phyloP scores from a whole-genome alignment of 371 early-diverging fungal species.

The Saksenaea oblongispora region DNA sequence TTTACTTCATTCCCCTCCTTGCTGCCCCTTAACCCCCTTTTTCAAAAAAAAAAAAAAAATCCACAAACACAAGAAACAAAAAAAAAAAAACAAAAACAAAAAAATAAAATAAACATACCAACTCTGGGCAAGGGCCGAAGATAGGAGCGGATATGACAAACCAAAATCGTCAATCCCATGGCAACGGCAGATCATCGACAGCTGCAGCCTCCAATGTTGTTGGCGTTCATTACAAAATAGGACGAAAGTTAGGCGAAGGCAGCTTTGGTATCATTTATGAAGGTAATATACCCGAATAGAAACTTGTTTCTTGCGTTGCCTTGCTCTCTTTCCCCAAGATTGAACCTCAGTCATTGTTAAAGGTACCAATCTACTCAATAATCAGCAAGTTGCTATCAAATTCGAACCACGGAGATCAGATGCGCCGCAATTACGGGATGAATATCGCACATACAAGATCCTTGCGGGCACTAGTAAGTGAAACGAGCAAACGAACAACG shows the following conservation, averaged over 20 bases:
- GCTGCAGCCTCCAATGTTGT: slow-evolving; percentile 55
- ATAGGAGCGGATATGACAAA: neutral
- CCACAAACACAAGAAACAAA: too few species aligned
- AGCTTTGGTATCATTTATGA: slow-evolving; percentile 95
- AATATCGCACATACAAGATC: slow-evolving; percentile 80
- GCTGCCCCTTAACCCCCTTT: neutral
- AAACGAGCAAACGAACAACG: neutral
- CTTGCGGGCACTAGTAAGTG: slow-evolving; percentile 56
- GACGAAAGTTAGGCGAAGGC: slow-evolving; percentile 93
- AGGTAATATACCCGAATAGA: slow-evolving; percentile 58
- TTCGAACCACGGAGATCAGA: slow-evolving; percentile 81
- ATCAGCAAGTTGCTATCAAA: slow-evolving; percentile 78
- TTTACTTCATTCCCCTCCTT: slow-evolving; percentile 5
- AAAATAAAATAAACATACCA: neutral
- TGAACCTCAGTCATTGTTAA: slow-evolving; percentile 5
- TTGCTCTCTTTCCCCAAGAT: neutral
- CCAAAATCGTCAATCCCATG: slow-evolving; percentile 2
- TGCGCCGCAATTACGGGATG: slow-evolving; percentile 85
- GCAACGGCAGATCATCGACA: slow-evolving; percentile 17
- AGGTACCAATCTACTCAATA: slow-evolving; percentile 64
- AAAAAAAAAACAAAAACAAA: neutral
- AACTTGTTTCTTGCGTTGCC: neutral
- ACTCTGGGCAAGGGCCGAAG: neutral
- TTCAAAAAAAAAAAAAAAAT: neutral
- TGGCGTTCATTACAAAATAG: slow-evolving; percentile 92